Base-by-base conservation (phyloP, 495 filamentous ascomycete genomes). In the Xylaria venustula region DNA sequence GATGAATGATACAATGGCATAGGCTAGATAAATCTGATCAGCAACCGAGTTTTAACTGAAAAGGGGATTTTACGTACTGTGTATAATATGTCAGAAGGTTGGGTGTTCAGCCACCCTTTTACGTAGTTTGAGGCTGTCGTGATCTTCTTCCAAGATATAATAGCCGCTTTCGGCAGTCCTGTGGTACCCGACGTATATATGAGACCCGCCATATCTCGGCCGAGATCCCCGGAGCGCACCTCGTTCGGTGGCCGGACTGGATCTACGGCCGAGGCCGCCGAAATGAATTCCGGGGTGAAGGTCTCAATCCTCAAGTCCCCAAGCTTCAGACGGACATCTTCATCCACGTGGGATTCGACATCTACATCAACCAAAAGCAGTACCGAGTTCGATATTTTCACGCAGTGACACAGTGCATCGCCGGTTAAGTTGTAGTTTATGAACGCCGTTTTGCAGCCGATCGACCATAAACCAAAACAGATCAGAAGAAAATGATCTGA, bases 1-100 rank as follows among this genome's bases (percentile, higher is more conserved):
- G 93, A 90, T 45, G 89, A 86, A 74, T 98, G 94, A 68, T 98
- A 98, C 15, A 98, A 83, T 0, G 94, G 94, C 92, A 98, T 97
- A 60, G 87, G 90, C 86, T 90, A 57, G 4, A 46, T 22, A 34
- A n/a, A n/a, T n/a, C n/a, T 32, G n/a, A 41, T 67, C 42, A 68
- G 65, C 26, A 25, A 17, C n/a, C n/a, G 40, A 25, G 46, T 12
- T n/a, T 22, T 17, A 12, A n/a, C 2, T 6, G 5, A 48, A 14
- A 23, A 26, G 22, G 25, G 22, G 17, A 15, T 6, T 40, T 45
- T 42, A 37, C 76, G 65, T 80, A 90, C 89, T 45, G 93, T 96
- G 75, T 94, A 97, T 67, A 92, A 86, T 22, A 88, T 81, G 65
- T 97, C 93, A 0, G 67, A 71, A 9, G 75, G 64, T 12, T 76